These are phyloP conservation scores for Thalassia testudinum DNA, from an alignment of 116 monocot genomes.

Conservation along the genomic window DNA sequence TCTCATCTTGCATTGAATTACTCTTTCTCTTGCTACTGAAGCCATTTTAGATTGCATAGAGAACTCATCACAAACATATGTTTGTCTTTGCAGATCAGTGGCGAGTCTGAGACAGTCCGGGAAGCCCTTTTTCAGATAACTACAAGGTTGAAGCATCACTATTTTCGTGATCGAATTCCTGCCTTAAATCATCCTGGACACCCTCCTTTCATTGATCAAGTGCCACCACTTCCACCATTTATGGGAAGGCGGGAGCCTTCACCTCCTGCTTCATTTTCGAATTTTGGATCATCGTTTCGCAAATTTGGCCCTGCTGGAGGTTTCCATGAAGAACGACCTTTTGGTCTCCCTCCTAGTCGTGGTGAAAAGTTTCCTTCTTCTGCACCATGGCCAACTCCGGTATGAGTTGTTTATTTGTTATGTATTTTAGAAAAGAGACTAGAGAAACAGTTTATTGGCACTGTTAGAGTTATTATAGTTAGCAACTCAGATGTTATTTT, in stretches of 20 bases:
- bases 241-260: constrained; percentile 57
- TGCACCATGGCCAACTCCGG: constrained; percentile 52
- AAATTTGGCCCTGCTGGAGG: constrained; percentile 30
- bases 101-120: constrained; percentile 48
- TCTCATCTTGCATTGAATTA: background rate
- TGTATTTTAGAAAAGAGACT: no score
- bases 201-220: constrained; percentile 40
- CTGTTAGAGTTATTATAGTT: no score
- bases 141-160: constrained; percentile 57
- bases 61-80: background rate
- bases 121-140: constrained; percentile 86
- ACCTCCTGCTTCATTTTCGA: constrained; percentile 33
- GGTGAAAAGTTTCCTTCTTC: constrained; percentile 30
- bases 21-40: background rate
- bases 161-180: constrained; percentile 55
- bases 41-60: background rate
- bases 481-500: no score
- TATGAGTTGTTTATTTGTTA: constrained; percentile 5
- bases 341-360: constrained; percentile 22
- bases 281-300: constrained; percentile 27
- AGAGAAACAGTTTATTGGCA: no score
- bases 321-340: constrained; percentile 40
- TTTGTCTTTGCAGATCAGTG: constrained; percentile 40
- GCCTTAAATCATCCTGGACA: constrained; percentile 16
- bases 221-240: constrained; percentile 43